phyloP scores from a whole-genome alignment of 1,139 yeast species.

The Pichiaceae sp. region DNA sequence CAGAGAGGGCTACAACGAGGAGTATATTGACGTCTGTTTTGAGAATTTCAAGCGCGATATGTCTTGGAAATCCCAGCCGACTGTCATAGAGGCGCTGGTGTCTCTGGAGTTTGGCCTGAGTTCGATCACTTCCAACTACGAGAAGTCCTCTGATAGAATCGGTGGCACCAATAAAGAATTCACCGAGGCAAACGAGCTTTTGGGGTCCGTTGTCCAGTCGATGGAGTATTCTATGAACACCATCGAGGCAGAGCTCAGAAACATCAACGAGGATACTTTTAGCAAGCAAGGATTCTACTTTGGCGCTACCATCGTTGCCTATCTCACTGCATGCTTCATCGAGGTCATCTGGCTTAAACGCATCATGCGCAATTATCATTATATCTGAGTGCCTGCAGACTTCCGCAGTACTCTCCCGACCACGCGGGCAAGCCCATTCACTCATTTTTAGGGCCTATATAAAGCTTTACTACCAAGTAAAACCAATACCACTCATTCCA shows the following conservation, averaged over 20 bases:
- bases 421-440: background rate
- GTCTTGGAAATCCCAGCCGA: conserved; percentile 19
- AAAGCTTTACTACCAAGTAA: background rate
- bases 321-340: conserved; percentile 9
- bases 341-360: conserved; percentile 18
- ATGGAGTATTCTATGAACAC: conserved; percentile 9
- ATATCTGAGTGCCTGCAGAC: background rate
- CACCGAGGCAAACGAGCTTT: conserved; percentile 12
- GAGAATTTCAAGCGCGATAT: conserved; percentile 20
- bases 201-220: conserved; percentile 11
- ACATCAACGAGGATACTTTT: conserved; percentile 20
- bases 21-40: conserved; percentile 21
- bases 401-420: background rate
- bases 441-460: too few species aligned
- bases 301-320: conserved; percentile 7
- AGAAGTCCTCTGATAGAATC: conserved; percentile 11
- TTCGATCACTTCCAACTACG: conserved; percentile 14
- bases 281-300: conserved; percentile 10
- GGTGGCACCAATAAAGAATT: conserved; percentile 6
- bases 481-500: background rate
- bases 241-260: conserved; percentile 16
- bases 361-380: conserved; percentile 6
- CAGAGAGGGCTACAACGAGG: conserved; percentile 8
- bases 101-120: conserved; percentile 19
- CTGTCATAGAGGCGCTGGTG: conserved; percentile 12